Conservation (phyloP, 2,329 filamentous ascomycete genomes). For the Dactylellina leptospora region DNA sequence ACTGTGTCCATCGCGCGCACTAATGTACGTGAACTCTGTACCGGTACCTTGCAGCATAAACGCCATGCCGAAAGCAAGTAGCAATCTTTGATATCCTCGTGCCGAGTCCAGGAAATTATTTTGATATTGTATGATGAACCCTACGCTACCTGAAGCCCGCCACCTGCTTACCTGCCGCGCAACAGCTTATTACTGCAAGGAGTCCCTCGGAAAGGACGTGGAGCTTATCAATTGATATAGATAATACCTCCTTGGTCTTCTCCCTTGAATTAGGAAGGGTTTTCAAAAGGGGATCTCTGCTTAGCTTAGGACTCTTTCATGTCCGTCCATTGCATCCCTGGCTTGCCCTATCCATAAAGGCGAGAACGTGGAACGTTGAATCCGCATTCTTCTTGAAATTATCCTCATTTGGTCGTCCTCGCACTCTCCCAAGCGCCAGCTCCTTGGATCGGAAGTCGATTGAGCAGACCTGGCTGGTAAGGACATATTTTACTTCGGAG, state of each 20-base stretch:
- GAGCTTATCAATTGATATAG: conserved; percentile 25
- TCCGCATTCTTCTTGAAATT: conserved; percentile 49
- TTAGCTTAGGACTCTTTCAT: conserved; percentile 1
- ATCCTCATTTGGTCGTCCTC: conserved; percentile 19
- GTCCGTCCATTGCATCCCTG: conserved; percentile 14
- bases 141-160: conserved; percentile 33
- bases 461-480: no score
- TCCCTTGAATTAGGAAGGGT: background rate
- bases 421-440: conserved; percentile 33
- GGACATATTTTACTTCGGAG: no score
- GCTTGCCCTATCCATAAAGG: conserved; percentile 25
- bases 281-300: no score
- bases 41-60: conserved; percentile 31
- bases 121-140: background rate
- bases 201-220: conserved; percentile 15
- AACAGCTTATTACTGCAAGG: conserved; percentile 46
- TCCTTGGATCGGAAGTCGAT: conserved; percentile 6
- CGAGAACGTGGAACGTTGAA: conserved; percentile 35
- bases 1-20: conserved; percentile 10
- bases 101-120: conserved; percentile 11
- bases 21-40: conserved; percentile 18
- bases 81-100: conserved; percentile 17
- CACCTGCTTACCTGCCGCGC: conserved; percentile 28
- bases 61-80: conserved; percentile 47
- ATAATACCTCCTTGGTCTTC: conserved; percentile 21